Evolutionary conservation across 306 rosid genomes (phyloP).

Genomic region (Acacia melanoxylon): DNA sequence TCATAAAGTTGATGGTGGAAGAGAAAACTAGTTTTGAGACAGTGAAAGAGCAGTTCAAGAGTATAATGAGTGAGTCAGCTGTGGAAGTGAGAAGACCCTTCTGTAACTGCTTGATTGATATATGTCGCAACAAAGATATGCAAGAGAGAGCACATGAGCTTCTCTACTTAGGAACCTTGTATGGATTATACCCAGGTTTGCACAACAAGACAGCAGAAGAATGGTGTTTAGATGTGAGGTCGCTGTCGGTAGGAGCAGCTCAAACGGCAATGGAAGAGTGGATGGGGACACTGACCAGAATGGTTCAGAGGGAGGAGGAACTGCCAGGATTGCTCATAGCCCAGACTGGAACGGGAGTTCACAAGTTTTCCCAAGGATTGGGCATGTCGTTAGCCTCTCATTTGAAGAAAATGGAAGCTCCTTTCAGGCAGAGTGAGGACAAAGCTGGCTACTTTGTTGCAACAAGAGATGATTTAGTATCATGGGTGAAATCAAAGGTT

Average conservation of each 20-base stretch:
- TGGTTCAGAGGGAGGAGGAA: slow-evolving; percentile 60
- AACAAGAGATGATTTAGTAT: slow-evolving; percentile 70
- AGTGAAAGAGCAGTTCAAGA: slow-evolving; percentile 69
- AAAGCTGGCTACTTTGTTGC: slow-evolving; percentile 73
- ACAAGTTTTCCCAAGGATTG: slow-evolving; percentile 79
- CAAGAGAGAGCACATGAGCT: slow-evolving; percentile 82
- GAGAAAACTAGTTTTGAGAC: slow-evolving; percentile 58
- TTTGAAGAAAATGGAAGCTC: slow-evolving; percentile 71
- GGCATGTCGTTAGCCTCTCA: slow-evolving; percentile 78
- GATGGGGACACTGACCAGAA: slow-evolving; percentile 76
- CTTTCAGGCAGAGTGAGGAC: slow-evolving; percentile 71
- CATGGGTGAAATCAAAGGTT: slow-evolving; percentile 73
- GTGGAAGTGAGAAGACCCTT: slow-evolving; percentile 84
- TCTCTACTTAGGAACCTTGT: slow-evolving; percentile 85
- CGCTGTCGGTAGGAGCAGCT: slow-evolving; percentile 88
- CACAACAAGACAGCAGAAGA: slow-evolving; percentile 64
- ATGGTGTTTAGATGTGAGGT: slow-evolving; percentile 90
- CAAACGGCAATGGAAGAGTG: slow-evolving; percentile 91
- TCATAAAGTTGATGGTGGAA: slow-evolving; percentile 54
- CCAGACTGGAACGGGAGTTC: slow-evolving; percentile 81
- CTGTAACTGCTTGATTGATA: slow-evolving; percentile 92
- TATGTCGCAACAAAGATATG: slow-evolving; percentile 68
- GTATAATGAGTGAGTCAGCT: slow-evolving; percentile 47
- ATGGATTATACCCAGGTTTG: slow-evolving; percentile 83
- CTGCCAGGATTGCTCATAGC: slow-evolving; percentile 70